These are phyloP conservation scores for Paramyrothecium roridum DNA, from an alignment of 2,329 filamentous ascomycete species.

Conservation along the genomic window DNA sequence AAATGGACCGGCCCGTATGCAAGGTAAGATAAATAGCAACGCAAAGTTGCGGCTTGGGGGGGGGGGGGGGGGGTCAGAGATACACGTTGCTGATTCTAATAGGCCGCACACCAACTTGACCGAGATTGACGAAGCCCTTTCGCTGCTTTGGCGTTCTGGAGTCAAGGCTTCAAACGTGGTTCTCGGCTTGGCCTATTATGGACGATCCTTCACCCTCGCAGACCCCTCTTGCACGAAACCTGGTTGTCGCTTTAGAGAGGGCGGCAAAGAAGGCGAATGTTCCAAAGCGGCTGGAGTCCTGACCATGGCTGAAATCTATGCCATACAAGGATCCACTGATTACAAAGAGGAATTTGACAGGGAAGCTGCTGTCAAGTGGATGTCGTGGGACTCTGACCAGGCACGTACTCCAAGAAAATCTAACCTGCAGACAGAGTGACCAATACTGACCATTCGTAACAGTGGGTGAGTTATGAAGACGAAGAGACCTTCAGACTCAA, in stretches of 20 bases:
- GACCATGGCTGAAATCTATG: neutral
- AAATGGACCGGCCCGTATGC: too few relatives aligned
- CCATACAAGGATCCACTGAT: neutral
- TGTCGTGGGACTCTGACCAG: too few relatives aligned
- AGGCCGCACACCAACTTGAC: slow-evolving; percentile 29
- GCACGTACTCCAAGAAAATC: too few relatives aligned
- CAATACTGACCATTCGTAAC: too few relatives aligned
- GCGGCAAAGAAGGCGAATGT: neutral
- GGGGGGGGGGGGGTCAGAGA: too few relatives aligned
- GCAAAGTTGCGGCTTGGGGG: too few relatives aligned
- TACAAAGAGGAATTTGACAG: neutral
- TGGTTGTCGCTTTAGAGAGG: neutral
- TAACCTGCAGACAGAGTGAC: neutral
- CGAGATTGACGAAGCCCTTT: slow-evolving; percentile 21
- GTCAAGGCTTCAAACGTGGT: slow-evolving; percentile 21
- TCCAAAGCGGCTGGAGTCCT: neutral
- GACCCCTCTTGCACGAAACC: neutral
- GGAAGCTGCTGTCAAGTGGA: slow-evolving; percentile 1
- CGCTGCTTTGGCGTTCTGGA: slow-evolving; percentile 18
- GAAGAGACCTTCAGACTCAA: neutral
- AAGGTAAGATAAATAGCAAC: too few relatives aligned
- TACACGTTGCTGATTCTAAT: too few relatives aligned
- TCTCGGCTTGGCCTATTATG: neutral
- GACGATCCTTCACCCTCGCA: neutral
- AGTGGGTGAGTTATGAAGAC: slow-evolving; percentile 4